A percentile compares a stretch with the other conserved stretches of the same genome.
phyloP scores from a whole-genome alignment of 768 basidiomycete genomes.

The Lactarius trivialis region DNA sequence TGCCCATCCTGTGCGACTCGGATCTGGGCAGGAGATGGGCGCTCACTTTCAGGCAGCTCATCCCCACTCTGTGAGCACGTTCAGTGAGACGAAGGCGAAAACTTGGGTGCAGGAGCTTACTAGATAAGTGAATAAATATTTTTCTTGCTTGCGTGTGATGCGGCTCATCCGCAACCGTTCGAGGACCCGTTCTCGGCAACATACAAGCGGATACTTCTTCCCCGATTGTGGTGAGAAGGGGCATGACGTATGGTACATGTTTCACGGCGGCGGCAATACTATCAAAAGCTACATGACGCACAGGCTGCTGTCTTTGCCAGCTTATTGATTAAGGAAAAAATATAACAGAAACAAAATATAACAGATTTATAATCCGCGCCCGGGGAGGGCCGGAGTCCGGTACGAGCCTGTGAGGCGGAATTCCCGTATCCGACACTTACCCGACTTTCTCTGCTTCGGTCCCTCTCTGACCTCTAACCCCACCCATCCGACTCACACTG shows the following conservation, averaged over 20 bases:
- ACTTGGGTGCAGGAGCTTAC: slow-evolving; percentile 22
- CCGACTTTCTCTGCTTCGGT: no score
- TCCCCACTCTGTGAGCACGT: background rate
- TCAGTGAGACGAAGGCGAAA: background rate
- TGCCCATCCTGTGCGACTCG: background rate
- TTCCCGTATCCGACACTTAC: no score
- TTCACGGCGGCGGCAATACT: background rate
- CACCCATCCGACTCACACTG: no score
- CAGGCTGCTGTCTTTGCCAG: no score
- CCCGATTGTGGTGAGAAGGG: background rate
- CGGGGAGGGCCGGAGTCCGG: no score
- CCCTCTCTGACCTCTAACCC: no score
- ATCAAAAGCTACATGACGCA: background rate
- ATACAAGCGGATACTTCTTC: background rate
- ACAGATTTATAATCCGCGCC: no score
- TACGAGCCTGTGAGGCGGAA: no score
- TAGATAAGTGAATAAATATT: slow-evolving; percentile 37
- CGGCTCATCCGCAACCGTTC: background rate
- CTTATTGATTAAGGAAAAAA: no score
- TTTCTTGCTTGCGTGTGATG: slow-evolving; percentile 23
- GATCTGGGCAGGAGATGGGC: background rate
- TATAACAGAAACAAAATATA: no score
- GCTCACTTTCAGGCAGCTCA: background rate
- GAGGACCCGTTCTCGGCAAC: background rate
- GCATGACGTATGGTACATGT: background rate